Conservation (phyloP, 495 filamentous ascomycete genomes). For the Daldinia caldariorum region DNA sequence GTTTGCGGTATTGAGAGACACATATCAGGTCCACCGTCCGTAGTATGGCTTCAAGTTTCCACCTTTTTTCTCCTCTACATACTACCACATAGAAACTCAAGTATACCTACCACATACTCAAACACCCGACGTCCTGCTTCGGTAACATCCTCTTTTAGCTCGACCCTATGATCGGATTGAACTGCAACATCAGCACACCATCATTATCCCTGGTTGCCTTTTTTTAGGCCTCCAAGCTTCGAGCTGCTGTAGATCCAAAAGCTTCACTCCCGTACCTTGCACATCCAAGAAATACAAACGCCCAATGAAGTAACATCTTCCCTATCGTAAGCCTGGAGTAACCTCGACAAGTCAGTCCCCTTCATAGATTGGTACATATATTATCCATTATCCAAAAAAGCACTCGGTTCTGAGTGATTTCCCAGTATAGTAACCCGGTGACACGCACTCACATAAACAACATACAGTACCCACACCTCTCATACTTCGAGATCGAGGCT, state of each 20-base stretch:
- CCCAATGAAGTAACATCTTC: constrained; percentile 10
- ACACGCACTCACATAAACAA: constrained; percentile 2
- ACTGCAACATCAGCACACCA: constrained; percentile 37
- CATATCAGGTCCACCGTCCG: too few species aligned
- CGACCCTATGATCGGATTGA: constrained; percentile 25
- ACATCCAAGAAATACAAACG: constrained; percentile 25
- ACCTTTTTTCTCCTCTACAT: too few species aligned
- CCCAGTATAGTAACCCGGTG: constrained; percentile 31
- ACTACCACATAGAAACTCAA: too few species aligned
- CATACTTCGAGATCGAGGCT: constrained; percentile 20
- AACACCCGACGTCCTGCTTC: too few species aligned
- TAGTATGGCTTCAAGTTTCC: too few species aligned
- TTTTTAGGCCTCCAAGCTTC: constrained; percentile 32
- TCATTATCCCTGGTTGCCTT: constrained; percentile 32
- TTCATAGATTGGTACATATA: constrained; percentile 25
- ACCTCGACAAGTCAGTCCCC: neutral
- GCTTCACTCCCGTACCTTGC: constrained; percentile 38
- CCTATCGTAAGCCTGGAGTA: constrained; percentile 20
- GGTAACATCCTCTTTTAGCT: constrained; percentile 6
- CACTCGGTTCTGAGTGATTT: constrained; percentile 16
- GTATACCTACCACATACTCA: too few species aligned
- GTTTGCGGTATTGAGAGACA: neutral
- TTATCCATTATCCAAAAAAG: constrained; percentile 16
- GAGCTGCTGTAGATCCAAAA: constrained; percentile 39
- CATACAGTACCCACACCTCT: neutral